These are phyloP conservation scores for Sicyos edulis DNA, from an alignment of 306 rosid species.

Conservation along the genomic window DNA sequence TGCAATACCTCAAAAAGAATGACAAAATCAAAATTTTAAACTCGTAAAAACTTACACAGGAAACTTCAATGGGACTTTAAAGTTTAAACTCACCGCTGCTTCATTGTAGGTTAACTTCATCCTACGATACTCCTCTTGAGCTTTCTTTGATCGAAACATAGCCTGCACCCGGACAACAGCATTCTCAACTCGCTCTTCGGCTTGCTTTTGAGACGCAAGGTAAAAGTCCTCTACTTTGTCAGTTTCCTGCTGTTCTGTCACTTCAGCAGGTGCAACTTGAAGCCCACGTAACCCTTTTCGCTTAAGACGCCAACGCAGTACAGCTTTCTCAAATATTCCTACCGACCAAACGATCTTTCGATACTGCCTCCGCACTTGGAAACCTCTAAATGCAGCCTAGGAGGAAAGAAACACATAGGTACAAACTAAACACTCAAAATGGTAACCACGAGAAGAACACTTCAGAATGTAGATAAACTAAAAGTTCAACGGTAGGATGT, in stretches of 20 bases:
- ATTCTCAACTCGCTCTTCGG: conserved; percentile 72
- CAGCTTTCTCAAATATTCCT: conserved; percentile 79
- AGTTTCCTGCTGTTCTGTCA: conserved; percentile 36
- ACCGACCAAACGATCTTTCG: conserved; percentile 84
- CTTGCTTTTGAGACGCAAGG: conserved; percentile 64
- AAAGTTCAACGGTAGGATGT: conserved; percentile 2
- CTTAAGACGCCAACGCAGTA: conserved; percentile 88
- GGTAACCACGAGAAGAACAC: conserved; percentile 1
- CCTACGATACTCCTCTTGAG: conserved; percentile 79
- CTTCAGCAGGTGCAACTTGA: conserved; percentile 35
- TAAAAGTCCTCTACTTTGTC: conserved; percentile 76
- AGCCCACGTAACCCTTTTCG: conserved; percentile 91
- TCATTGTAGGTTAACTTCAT: conserved; percentile 66
- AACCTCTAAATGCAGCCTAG: conserved; percentile 82
- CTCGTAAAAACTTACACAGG: neutral
- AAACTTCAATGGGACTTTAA: neutral
- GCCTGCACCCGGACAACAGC: conserved; percentile 74
- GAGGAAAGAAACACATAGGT: conserved; percentile 27
- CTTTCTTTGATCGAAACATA: conserved; percentile 89
- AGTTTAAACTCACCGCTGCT: conserved; percentile 51
- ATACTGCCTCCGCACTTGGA: conserved; percentile 68
- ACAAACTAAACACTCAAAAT: neutral
- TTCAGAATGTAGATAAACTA: neutral
- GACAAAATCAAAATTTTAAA: neutral
- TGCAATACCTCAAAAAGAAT: conserved; percentile 35